A percentile compares a stretch with the other conserved stretches of the same genome.
Conservation (phyloP, 192 early-diverging fungal genomes). For the Dissophora ornata region DNA sequence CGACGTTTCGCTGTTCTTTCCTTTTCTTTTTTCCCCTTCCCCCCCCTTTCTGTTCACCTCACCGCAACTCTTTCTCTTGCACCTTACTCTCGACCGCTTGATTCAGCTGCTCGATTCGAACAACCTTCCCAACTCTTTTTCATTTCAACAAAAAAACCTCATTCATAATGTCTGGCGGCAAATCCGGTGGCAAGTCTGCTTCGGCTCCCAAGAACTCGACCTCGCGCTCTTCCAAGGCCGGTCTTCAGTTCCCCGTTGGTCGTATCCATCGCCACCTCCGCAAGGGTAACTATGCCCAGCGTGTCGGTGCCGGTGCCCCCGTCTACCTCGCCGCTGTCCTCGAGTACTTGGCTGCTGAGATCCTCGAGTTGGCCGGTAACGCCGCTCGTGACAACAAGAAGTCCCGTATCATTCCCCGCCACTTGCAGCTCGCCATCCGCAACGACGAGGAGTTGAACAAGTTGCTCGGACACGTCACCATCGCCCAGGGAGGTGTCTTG, state of each 20-base stretch:
- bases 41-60: not conserved
- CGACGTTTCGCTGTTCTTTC: not conserved
- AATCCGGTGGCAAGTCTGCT: slow-evolving; percentile 81
- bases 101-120: slow-evolving; percentile 1
- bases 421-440: slow-evolving; percentile 94
- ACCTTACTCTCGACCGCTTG: not conserved
- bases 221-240: slow-evolving; percentile 86
- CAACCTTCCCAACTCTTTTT: slow-evolving; percentile 6
- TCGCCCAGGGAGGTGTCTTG: slow-evolving; percentile 93
- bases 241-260: slow-evolving; percentile 96
- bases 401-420: slow-evolving; percentile 95
- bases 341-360: slow-evolving; percentile 96
- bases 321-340: slow-evolving; percentile 96
- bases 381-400: slow-evolving; percentile 96
- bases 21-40: slow-evolving; percentile 7
- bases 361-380: slow-evolving; percentile 96
- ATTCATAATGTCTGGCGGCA: slow-evolving; percentile 73
- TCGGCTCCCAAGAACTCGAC: slow-evolving; percentile 68
- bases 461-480: slow-evolving; percentile 77
- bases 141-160: slow-evolving; percentile 1
- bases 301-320: slow-evolving; percentile 93
- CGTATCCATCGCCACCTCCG: slow-evolving; percentile 96
- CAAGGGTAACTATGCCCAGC: slow-evolving; percentile 94
- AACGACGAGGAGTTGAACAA: slow-evolving; percentile 88
- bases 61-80: slow-evolving; percentile 3